phyloP scores from a whole-genome alignment of 2,329 filamentous ascomycete genomes.

The Plectosphaerella cucumerina region DNA sequence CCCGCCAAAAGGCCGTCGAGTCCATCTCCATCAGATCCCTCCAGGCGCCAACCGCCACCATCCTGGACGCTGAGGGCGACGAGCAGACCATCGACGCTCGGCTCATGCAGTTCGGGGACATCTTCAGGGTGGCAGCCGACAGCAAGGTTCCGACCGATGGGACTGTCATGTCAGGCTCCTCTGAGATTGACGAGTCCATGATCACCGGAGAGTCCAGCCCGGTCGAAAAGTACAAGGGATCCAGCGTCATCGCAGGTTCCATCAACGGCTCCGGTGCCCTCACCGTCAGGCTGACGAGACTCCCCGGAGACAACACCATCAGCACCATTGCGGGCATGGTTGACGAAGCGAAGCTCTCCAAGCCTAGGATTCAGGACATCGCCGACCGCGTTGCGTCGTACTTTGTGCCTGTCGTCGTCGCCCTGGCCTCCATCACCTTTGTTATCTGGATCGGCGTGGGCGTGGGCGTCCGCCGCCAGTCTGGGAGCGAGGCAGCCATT shows the following conservation, averaged over 20 bases:
- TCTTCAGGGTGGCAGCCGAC: slow-evolving; percentile 60
- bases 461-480: slow-evolving; percentile 28
- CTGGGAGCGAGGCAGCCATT: slow-evolving; percentile 45
- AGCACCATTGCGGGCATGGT: slow-evolving; percentile 66
- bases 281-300: slow-evolving; percentile 51
- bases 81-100: slow-evolving; percentile 55
- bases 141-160: slow-evolving; percentile 65
- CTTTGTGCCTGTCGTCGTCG: slow-evolving; percentile 64
- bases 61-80: slow-evolving; percentile 34
- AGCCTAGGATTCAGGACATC: slow-evolving; percentile 63
- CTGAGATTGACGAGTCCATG: slow-evolving; percentile 74
- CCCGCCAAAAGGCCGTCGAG: slow-evolving; percentile 49
- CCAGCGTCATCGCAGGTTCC: slow-evolving; percentile 61
- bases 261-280: slow-evolving; percentile 62
- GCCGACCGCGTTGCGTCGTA: slow-evolving; percentile 64
- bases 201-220: slow-evolving; percentile 67
- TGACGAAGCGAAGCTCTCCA: slow-evolving; percentile 64
- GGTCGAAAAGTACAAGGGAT: slow-evolving; percentile 51
- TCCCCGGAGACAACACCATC: slow-evolving; percentile 70
- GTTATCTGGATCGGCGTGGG: slow-evolving; percentile 63
- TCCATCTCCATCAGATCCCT: slow-evolving; percentile 54
- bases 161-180: slow-evolving; percentile 54
- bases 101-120: slow-evolving; percentile 68
- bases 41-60: slow-evolving; percentile 51
- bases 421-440: slow-evolving; percentile 56